Evolutionary conservation across 768 basidiomycete species (phyloP), one percentile per base, ranked within the genome.

Genomic region (Mycena pura): DNA sequence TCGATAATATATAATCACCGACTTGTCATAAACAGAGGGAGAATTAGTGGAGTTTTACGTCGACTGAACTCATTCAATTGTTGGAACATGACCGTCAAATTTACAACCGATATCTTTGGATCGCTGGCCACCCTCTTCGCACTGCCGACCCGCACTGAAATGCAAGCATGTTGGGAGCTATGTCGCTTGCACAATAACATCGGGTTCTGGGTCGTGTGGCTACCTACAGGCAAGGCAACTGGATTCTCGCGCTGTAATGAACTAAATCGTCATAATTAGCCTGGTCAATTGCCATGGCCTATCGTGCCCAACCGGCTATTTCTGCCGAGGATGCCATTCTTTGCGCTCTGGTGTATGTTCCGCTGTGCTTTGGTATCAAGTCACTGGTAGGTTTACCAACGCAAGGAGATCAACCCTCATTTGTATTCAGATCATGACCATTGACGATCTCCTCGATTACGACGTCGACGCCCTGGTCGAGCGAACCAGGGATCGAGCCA

Each of bases 241-340:
- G 31, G 22, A 19, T 22, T 19, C 15, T 44, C 19, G 24, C 5
- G 32, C 8, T 34, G 28, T 41, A 15, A 19, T 25, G 22, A 36
- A 8, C 15, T 28, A 9, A n/a, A n/a, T n/a, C 13, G 29, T 24
- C 29, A 1, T 13, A n/a, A 36, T 11, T 6, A 74, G 73, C 70
- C 15, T 74, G 72, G 73, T 72, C 72, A 2, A 71, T 74, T 38
- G 68, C 72, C 5, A 74, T 74, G 73, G 71, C 66, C 0, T 74
- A 74, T 44, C 70, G 65, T 28, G 69, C 72, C 3, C 70, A 72
- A 25, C 24, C 66, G 5, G 38, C 64, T 17, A 53, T 71, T 13
- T 59, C 67, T 5, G 69, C 63, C 4, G 13, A 57, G 9, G 53
- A 54, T 6, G 69, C 68, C 3, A 40, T 73, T 39, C 13, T 59